Conservation (phyloP, 306 rosid species). For the Medicago truncatula region MtrunA17r5.0-ANR NC_053049.1:40408001-40408500, state of each 20-base stretch:
- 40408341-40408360: slow-evolving; percentile 47
- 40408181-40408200: slow-evolving; percentile 78
- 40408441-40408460: slow-evolving; percentile 77
- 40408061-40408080: neutral
- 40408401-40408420: slow-evolving; percentile 72
- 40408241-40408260: too few relatives aligned
- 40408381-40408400: slow-evolving; percentile 75
- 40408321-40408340: neutral
- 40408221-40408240: slow-evolving; percentile 48
- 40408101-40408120: slow-evolving; percentile 30
- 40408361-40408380: slow-evolving; percentile 77
- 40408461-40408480: slow-evolving; percentile 74
- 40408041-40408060: too few relatives aligned
- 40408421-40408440: slow-evolving; percentile 65
- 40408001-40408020: neutral
- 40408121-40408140: slow-evolving; percentile 52
- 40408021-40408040: too few relatives aligned
- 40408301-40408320: neutral
- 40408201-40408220: slow-evolving; percentile 56
- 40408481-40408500: slow-evolving; percentile 68
- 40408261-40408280: too few relatives aligned
- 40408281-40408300: too few relatives aligned
- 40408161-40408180: slow-evolving; percentile 84
- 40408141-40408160: slow-evolving; percentile 77
- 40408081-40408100: neutral